These are phyloP conservation scores for Nannochloropsis gaditana DNA, from an alignment of 108 stramenopile genomes.

Conservation along the genomic window DNA sequence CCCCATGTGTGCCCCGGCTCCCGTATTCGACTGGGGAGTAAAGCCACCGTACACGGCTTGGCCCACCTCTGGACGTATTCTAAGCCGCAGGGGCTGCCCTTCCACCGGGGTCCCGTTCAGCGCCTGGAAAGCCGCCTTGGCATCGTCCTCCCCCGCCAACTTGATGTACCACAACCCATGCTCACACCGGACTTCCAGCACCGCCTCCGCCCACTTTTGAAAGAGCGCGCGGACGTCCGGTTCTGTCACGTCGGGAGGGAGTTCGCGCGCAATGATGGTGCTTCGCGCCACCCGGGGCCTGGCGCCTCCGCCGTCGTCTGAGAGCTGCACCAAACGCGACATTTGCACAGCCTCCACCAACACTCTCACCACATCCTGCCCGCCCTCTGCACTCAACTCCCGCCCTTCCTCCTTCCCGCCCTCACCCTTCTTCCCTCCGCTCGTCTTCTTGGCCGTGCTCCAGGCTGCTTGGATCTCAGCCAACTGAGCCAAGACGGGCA, in stretches of 20 bases:
- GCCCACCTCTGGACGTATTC: conserved; percentile 10
- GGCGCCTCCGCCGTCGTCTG: not conserved
- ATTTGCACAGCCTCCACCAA: not conserved
- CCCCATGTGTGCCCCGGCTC: not conserved
- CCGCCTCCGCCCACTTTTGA: not conserved
- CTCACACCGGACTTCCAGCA: not conserved
- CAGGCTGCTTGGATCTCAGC: not conserved
- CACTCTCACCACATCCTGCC: not conserved
- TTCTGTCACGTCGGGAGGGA: not conserved
- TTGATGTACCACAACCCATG: conserved; percentile 9
- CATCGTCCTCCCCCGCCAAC: not conserved
- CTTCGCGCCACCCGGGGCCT: not conserved
- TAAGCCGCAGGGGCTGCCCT: not conserved
- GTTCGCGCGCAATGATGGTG: not conserved
- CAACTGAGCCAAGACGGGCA: not conserved
- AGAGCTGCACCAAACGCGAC: not conserved
- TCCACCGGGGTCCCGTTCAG: not conserved
- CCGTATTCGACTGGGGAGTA: not conserved
- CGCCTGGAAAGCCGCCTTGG: not conserved
- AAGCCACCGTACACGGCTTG: not conserved
- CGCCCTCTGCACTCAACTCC: not conserved
- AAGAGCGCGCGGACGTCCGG: not conserved
- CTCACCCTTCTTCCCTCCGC: not conserved
- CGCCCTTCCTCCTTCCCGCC: not conserved
- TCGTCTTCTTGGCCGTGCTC: not conserved